Conservation (phyloP, 352 stramenopile genomes). For the Globisporangium paroecandrum region DNA sequence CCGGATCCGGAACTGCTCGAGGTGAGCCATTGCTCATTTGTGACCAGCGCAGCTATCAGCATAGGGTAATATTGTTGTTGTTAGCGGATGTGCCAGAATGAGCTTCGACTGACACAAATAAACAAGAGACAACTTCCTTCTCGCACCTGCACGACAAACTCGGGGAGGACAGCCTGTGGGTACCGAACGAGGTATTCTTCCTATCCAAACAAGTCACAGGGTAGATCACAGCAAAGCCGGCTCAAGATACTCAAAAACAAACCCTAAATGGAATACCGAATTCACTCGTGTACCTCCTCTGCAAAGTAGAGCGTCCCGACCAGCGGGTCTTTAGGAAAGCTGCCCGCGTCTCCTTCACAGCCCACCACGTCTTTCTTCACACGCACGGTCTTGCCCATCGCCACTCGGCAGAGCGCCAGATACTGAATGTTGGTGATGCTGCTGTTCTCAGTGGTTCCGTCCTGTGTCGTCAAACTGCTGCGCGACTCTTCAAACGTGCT, state of each 20-base stretch:
- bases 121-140: no score
- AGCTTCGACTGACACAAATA: not conserved
- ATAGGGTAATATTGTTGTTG: not conserved
- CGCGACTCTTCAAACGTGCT: slow-evolving; percentile 57
- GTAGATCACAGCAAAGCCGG: not conserved
- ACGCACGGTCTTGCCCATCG: slow-evolving; percentile 48
- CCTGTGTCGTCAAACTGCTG: not conserved
- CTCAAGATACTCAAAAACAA: not conserved
- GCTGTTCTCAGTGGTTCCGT: not conserved
- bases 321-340: slow-evolving; percentile 30
- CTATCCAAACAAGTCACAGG: slow-evolving; percentile 11
- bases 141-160: slow-evolving; percentile 59
- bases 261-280: not conserved
- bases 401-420: slow-evolving; percentile 66
- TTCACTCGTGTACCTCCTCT: slow-evolving; percentile 24
- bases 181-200: slow-evolving; percentile 75
- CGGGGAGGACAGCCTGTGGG: slow-evolving; percentile 56
- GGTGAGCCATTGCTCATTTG: not conserved
- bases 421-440: slow-evolving; percentile 28
- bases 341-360: not conserved
- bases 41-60: slow-evolving; percentile 10
- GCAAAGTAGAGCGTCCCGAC: slow-evolving; percentile 41
- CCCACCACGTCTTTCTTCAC: slow-evolving; percentile 10
- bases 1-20: not conserved
- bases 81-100: not conserved